phyloP scores from a whole-genome alignment of 2,329 filamentous ascomycete genomes.

The Alternaria viburni region DNA sequence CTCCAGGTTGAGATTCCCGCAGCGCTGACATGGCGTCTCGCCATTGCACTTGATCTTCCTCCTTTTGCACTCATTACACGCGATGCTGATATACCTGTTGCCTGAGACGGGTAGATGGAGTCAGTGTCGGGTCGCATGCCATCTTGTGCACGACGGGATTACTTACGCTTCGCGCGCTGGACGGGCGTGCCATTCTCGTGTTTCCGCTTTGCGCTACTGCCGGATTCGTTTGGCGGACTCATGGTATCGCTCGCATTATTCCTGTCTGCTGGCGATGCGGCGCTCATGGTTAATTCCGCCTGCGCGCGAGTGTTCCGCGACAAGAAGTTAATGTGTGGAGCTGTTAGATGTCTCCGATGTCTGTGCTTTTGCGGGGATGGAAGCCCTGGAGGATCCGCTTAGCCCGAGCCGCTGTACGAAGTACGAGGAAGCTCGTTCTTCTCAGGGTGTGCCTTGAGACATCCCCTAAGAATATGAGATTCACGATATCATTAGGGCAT shows the following conservation, averaged over 20 bases:
- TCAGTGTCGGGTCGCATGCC: background rate
- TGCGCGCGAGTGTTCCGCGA: conserved; percentile 16
- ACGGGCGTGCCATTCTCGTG: conserved; percentile 49
- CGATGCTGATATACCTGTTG: conserved; percentile 68
- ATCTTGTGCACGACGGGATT: background rate
- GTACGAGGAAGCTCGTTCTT: background rate
- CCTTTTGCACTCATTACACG: conserved; percentile 70
- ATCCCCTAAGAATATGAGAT: background rate
- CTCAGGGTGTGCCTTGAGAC: background rate
- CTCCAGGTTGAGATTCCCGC: conserved; percentile 68
- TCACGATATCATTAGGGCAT: background rate
- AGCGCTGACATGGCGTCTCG: conserved; percentile 68
- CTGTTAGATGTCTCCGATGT: conserved; percentile 11
- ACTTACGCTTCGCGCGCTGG: conserved; percentile 62
- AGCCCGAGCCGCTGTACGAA: background rate
- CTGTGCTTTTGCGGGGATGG: conserved; percentile 13
- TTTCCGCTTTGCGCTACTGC: conserved; percentile 50
- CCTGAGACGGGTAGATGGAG: background rate
- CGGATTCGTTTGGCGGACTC: conserved; percentile 38
- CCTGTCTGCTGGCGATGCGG: conserved; percentile 18
- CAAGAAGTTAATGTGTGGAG: conserved; percentile 11
- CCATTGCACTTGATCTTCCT: conserved; percentile 74
- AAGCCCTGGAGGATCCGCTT: background rate
- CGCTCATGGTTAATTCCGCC: conserved; percentile 17
- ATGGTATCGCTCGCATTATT: conserved; percentile 42